phyloP scores from a whole-genome alignment of 2,329 filamentous ascomycete species.

The Pseudocercospora fijiensis region DNA sequence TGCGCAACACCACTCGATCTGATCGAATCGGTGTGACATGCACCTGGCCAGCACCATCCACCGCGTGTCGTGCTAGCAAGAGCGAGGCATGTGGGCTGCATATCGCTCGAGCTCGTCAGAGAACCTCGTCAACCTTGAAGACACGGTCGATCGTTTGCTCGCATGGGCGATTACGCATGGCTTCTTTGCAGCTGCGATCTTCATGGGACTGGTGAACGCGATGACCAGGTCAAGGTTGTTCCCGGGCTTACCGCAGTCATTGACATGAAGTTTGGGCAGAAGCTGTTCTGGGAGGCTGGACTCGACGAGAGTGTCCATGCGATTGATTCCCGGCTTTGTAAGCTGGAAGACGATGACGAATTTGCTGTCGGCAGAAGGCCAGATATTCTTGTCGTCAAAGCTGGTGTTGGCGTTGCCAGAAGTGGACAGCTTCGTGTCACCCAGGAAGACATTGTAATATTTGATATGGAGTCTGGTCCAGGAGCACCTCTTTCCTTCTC shows the following conservation, averaged over 20 bases:
- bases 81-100: background rate
- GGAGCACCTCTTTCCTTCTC: background rate
- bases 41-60: background rate
- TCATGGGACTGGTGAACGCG: background rate
- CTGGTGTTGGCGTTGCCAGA: background rate
- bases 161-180: background rate
- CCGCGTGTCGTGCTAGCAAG: too few species aligned
- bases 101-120: background rate
- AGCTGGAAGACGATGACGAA: conserved; percentile 12
- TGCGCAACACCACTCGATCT: background rate
- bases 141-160: background rate
- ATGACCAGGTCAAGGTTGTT: background rate
- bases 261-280: conserved; percentile 2
- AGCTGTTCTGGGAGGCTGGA: conserved; percentile 4
- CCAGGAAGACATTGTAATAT: conserved; percentile 8
- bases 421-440: conserved; percentile 10
- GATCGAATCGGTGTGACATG: background rate
- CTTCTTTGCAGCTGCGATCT: background rate
- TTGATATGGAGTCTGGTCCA: background rate
- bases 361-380: conserved; percentile 6
- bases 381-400: background rate
- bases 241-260: background rate
- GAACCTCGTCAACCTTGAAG: too few species aligned
- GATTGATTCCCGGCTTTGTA: conserved; percentile 2
- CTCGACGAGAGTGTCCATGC: conserved; percentile 6